Evolutionary conservation across 768 basidiomycete genomes (phyloP).

Genomic region (Cubamyces sp.): DNA sequence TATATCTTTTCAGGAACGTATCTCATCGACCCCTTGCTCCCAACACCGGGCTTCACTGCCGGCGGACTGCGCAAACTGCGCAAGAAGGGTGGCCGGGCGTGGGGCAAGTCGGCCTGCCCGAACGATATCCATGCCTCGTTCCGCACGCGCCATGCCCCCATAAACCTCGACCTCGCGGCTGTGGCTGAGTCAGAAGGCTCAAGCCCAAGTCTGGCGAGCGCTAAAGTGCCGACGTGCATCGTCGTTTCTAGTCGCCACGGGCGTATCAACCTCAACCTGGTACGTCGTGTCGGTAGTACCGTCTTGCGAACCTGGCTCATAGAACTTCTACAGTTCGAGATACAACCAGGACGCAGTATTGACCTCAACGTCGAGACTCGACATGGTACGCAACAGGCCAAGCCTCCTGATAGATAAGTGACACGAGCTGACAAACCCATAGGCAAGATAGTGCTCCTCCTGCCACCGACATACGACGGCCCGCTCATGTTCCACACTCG

Average conservation of each 20-base stretch:
- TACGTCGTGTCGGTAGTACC: constrained; percentile 1
- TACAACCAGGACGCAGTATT: constrained; percentile 18
- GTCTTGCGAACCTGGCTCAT: neutral
- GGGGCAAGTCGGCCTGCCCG: constrained; percentile 9
- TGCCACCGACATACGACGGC: constrained; percentile 29
- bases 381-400: constrained; percentile 1
- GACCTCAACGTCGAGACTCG: constrained; percentile 22
- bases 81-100: neutral
- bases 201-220: neutral
- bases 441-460: constrained; percentile 24
- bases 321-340: constrained; percentile 9
- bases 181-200: constrained; percentile 7
- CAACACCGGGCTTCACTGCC: neutral
- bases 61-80: neutral
- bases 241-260: constrained; percentile 28
- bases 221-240: constrained; percentile 20
- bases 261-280: constrained; percentile 29
- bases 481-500: constrained; percentile 20
- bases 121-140: constrained; percentile 30
- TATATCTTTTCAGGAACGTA: constrained; percentile 25
- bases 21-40: constrained; percentile 24
- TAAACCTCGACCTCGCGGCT: constrained; percentile 32
- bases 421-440: neutral
- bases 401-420: too few species aligned
- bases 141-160: constrained; percentile 30